Evolutionary conservation across 176 grass and related monocot genomes (phyloP).

Genomic region (Eleusine indica): DNA sequence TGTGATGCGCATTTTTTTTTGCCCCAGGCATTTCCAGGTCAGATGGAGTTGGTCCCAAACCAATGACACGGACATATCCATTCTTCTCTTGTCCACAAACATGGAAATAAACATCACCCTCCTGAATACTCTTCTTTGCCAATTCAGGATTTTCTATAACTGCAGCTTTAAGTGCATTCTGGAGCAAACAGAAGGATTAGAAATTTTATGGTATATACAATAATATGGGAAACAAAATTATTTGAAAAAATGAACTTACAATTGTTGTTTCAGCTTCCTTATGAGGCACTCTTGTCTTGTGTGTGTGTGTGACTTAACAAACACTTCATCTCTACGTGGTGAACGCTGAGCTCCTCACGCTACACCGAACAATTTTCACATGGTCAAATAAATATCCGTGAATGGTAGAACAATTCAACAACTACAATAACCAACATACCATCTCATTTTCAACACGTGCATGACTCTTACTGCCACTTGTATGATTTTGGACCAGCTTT

Average conservation of each 20-base stretch:
- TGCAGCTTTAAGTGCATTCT: conserved; percentile 13
- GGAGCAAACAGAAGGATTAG: neutral
- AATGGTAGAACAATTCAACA: no score
- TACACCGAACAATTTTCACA: neutral
- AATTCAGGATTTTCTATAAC: neutral
- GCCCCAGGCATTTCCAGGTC: neutral
- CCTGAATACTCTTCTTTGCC: neutral
- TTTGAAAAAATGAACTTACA: neutral
- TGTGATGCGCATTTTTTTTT: neutral
- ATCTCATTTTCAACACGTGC: no score
- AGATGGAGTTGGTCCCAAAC: neutral
- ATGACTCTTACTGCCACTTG: no score
- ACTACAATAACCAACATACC: no score
- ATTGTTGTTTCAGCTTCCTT: neutral
- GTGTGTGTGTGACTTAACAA: neutral
- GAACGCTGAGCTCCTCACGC: neutral
- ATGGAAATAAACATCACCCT: neutral
- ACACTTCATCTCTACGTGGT: neutral
- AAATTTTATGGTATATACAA: neutral
- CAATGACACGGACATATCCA: neutral
- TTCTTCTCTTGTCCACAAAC: neutral
- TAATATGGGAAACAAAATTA: no score
- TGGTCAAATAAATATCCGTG: no score
- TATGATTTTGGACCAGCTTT: no score
- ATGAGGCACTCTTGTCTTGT: neutral